These are phyloP conservation scores for Penicillium sp. DNA, from an alignment of 2,329 filamentous ascomycete species.

Conservation along the genomic window DNA sequence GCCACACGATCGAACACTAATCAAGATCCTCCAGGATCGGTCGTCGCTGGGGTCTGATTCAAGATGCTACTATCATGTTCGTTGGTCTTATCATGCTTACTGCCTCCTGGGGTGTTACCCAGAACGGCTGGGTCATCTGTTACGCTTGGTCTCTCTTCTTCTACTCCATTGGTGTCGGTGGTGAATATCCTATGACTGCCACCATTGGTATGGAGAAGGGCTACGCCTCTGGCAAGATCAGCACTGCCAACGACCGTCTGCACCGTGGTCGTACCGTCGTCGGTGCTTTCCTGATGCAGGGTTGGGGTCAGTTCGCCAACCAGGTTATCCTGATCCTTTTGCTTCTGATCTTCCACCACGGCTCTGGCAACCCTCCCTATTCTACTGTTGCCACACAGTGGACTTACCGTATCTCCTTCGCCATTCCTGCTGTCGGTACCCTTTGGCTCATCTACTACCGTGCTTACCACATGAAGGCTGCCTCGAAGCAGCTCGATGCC, in stretches of 20 bases:
- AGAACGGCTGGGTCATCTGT: slow-evolving; percentile 94
- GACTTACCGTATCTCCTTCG: slow-evolving; percentile 89
- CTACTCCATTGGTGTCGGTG: slow-evolving; percentile 66
- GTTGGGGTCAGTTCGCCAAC: slow-evolving; percentile 95
- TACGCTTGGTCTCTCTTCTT: slow-evolving; percentile 94
- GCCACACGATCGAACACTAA: slow-evolving; percentile 3
- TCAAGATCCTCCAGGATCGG: slow-evolving; percentile 61
- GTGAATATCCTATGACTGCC: slow-evolving; percentile 94
- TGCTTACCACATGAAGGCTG: slow-evolving; percentile 87
- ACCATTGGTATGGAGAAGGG: slow-evolving; percentile 92
- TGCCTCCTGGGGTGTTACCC: slow-evolving; percentile 78
- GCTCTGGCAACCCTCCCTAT: slow-evolving; percentile 72
- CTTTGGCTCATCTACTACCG: slow-evolving; percentile 94
- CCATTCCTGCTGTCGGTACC: slow-evolving; percentile 83
- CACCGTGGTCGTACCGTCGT: slow-evolving; percentile 95
- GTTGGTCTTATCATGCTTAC: slow-evolving; percentile 87
- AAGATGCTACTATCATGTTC: slow-evolving; percentile 93
- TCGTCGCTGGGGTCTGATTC: slow-evolving; percentile 90
- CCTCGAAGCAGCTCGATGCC: slow-evolving; percentile 75
- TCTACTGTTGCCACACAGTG: slow-evolving; percentile 72
- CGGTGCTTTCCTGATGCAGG: slow-evolving; percentile 95
- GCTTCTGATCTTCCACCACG: slow-evolving; percentile 82
- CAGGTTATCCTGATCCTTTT: slow-evolving; percentile 83
- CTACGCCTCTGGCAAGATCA: slow-evolving; percentile 76
- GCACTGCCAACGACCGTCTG: slow-evolving; percentile 85